Percentiles rank a stretch among this genome's conserved stretches.
Conservation (phyloP, 345 rosid species). For the Anastatica hierochuntica region DNA sequence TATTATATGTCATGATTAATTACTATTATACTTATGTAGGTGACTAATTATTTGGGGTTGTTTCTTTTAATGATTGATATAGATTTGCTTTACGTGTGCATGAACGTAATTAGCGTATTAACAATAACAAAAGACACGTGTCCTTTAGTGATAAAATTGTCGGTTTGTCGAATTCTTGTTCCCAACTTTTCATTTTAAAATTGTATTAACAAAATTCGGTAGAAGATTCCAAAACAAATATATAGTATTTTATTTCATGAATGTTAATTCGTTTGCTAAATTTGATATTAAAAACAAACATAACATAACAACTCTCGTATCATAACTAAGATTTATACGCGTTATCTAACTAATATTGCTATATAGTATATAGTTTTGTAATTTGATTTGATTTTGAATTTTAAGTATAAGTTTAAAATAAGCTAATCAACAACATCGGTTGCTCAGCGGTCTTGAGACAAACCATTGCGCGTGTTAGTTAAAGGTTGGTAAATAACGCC, state of each 20-base stretch:
- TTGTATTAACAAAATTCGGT: too few species aligned
- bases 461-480: conserved; percentile 14
- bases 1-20: background rate
- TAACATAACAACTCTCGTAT: conserved; percentile 8
- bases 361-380: too few species aligned
- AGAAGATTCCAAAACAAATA: conserved; percentile 5
- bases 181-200: background rate
- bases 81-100: conserved; percentile 43
- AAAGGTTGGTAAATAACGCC: conserved; percentile 5
- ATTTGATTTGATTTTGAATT: too few species aligned
- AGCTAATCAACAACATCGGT: background rate
- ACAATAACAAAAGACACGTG: conserved; percentile 38
- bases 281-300: conserved; percentile 4
- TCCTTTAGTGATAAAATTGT: conserved; percentile 41
- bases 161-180: conserved; percentile 37
- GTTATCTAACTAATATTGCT: conserved; percentile 13
- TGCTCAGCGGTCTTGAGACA: conserved; percentile 5
- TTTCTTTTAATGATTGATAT: conserved; percentile 30
- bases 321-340: conserved; percentile 12
- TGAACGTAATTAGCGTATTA: conserved; percentile 33
- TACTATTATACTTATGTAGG: background rate
- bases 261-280: conserved; percentile 6
- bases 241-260: background rate
- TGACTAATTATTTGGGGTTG: conserved; percentile 11
- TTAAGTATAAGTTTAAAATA: too few species aligned